Conservation (phyloP, 106 monocot genomes). For the Dendrobium officinale region DNA sequence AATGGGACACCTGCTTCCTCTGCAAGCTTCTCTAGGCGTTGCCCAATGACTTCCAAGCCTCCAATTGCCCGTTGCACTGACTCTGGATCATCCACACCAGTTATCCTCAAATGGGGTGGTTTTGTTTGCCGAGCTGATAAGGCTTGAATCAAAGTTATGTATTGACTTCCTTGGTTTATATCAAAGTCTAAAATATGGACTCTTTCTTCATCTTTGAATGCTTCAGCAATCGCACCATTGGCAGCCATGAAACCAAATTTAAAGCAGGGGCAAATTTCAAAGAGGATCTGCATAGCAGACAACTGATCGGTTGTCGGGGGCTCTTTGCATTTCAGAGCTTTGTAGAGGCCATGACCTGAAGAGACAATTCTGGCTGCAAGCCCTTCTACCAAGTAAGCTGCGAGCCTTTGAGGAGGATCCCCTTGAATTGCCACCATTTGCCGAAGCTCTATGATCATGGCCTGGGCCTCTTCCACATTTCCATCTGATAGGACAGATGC, state of each 20-base stretch:
- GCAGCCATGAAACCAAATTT: slow-evolving; percentile 96
- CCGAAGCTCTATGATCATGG: slow-evolving; percentile 65
- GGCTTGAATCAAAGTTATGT: slow-evolving; percentile 62
- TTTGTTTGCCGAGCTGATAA: slow-evolving; percentile 34
- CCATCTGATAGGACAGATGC: slow-evolving; percentile 71
- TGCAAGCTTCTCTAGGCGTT: slow-evolving; percentile 73
- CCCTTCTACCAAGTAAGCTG: slow-evolving; percentile 88
- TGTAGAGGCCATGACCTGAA: slow-evolving; percentile 81
- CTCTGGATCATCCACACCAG: slow-evolving; percentile 97
- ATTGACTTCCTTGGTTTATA: slow-evolving; percentile 94
- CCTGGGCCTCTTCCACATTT: slow-evolving; percentile 47
- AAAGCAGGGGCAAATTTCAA: slow-evolving; percentile 91
- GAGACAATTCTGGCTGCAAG: slow-evolving; percentile 75
- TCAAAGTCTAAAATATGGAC: slow-evolving; percentile 97
- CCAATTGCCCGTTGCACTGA: slow-evolving; percentile 81
- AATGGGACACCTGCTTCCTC: slow-evolving; percentile 53
- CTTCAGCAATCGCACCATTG: slow-evolving; percentile 81
- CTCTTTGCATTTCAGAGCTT: slow-evolving; percentile 82
- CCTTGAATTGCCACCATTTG: slow-evolving; percentile 87
- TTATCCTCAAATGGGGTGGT: slow-evolving; percentile 55
- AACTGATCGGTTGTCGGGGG: slow-evolving; percentile 67
- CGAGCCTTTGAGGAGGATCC: slow-evolving; percentile 81
- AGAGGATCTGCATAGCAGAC: slow-evolving; percentile 94
- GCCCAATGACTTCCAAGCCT: slow-evolving; percentile 76
- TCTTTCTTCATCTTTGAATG: slow-evolving; percentile 57